Conservation (phyloP, 129 eudicot species). For the Mikania micrantha region DNA sequence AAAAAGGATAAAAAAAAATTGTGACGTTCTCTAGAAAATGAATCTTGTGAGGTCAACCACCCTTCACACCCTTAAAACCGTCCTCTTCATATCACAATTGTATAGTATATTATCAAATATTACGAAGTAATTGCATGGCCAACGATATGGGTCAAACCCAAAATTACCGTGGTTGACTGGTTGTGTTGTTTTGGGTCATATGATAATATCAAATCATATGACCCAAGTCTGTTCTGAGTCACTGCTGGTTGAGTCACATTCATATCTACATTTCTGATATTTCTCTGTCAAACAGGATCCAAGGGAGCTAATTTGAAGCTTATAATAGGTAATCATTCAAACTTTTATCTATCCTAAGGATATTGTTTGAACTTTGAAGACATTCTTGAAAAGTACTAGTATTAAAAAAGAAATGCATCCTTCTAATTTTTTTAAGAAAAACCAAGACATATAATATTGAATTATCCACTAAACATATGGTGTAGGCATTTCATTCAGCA, state of each 20-base stretch:
- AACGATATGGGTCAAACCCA: too few relatives aligned
- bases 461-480: neutral
- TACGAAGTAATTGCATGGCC: too few relatives aligned
- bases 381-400: neutral
- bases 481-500: slow-evolving; percentile 4
- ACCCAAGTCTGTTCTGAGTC: neutral
- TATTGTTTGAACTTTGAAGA: neutral
- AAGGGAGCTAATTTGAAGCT: slow-evolving; percentile 4
- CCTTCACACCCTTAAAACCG: too few relatives aligned
- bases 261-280: neutral
- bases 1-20: too few relatives aligned
- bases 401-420: neutral
- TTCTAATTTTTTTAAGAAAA: neutral
- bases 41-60: too few relatives aligned
- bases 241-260: neutral
- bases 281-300: neutral
- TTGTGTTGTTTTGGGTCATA: too few relatives aligned
- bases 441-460: neutral
- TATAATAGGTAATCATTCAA: too few relatives aligned
- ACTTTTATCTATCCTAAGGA: neutral
- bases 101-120: too few relatives aligned
- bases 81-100: too few relatives aligned
- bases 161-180: too few relatives aligned
- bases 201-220: too few relatives aligned
- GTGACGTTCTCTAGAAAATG: too few relatives aligned